phyloP scores from a whole-genome alignment of 108 stramenopile species.

The Nitzschia putrida region DNA sequence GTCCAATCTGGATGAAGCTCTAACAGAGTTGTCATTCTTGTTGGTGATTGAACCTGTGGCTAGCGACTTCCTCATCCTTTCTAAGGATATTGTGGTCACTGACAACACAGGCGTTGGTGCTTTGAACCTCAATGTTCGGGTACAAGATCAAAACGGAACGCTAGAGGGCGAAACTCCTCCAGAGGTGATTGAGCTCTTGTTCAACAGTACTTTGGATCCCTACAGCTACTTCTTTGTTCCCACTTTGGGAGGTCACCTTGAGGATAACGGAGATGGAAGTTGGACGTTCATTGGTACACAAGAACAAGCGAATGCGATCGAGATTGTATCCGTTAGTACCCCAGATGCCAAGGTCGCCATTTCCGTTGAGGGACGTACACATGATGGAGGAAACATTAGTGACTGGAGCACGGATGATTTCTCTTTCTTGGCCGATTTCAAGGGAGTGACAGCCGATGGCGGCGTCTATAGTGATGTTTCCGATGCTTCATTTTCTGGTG shows the following conservation, averaged over 20 bases:
- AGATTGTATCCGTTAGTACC: neutral
- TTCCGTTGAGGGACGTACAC: neutral
- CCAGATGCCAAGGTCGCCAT: neutral
- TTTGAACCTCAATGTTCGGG: conserved; percentile 2
- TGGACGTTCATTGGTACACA: conserved; percentile 17
- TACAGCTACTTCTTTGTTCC: neutral
- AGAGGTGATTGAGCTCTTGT: conserved; percentile 9
- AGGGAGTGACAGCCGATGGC: neutral
- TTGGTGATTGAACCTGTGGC: conserved; percentile 14
- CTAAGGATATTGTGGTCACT: conserved; percentile 2
- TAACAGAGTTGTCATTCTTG: neutral
- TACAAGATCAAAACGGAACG: neutral
- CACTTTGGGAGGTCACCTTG: neutral
- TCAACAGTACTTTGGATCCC: neutral
- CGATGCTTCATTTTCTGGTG: neutral
- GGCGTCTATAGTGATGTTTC: neutral
- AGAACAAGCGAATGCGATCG: conserved; percentile 14
- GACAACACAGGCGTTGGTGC: neutral
- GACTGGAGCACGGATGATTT: conserved; percentile 13
- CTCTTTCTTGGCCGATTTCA: neutral
- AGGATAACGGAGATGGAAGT: conserved; percentile 8
- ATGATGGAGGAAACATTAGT: neutral
- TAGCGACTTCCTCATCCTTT: conserved; percentile 9
- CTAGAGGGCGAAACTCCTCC: conserved; percentile 12
- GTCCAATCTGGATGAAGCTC: neutral